Percentiles rank a stretch among this genome's conserved stretches.
These are phyloP conservation scores for Penstemon davidsonii DNA, from an alignment of 257 asterid species.

Conservation along the genomic window DNA sequence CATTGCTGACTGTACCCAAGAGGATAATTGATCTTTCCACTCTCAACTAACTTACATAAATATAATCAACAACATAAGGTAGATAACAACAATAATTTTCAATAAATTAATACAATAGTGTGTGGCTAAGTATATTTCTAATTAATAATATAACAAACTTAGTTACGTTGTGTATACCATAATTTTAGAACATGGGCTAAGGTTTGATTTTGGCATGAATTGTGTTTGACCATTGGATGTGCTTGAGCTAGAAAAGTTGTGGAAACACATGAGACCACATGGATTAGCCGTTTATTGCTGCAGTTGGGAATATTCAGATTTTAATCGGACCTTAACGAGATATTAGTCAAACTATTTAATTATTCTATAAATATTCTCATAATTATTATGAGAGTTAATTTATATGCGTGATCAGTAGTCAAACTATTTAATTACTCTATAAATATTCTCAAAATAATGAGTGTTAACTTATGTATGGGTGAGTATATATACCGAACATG, in stretches of 20 bases:
- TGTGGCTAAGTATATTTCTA: conserved; percentile 8
- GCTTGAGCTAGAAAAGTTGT: conserved; percentile 22
- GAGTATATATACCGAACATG: conserved; percentile 37
- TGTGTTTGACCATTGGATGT: conserved; percentile 32
- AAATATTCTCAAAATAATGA: neutral
- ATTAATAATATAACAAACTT: neutral
- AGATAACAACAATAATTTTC: conserved; percentile 15
- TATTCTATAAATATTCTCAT: neutral
- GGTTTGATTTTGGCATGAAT: conserved; percentile 23
- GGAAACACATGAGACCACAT: conserved; percentile 78
- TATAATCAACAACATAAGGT: conserved; percentile 9
- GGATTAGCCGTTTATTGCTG: conserved; percentile 44
- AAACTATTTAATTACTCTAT: conserved; percentile 16
- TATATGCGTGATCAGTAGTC: conserved; percentile 30
- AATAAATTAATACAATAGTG: neutral
- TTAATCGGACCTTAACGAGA: conserved; percentile 32
- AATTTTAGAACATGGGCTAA: conserved; percentile 28
- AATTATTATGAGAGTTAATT: neutral
- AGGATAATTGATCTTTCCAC: conserved; percentile 5
- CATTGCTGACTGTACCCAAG: conserved; percentile 15
- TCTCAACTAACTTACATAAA: neutral
- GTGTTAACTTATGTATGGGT: neutral
- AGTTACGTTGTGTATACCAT: neutral
- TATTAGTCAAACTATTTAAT: conserved; percentile 40
- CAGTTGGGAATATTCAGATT: conserved; percentile 34